These are phyloP conservation scores for Eucalyptus regnans DNA, from an alignment of 345 rosid genomes.

Conservation along the genomic window DNA sequence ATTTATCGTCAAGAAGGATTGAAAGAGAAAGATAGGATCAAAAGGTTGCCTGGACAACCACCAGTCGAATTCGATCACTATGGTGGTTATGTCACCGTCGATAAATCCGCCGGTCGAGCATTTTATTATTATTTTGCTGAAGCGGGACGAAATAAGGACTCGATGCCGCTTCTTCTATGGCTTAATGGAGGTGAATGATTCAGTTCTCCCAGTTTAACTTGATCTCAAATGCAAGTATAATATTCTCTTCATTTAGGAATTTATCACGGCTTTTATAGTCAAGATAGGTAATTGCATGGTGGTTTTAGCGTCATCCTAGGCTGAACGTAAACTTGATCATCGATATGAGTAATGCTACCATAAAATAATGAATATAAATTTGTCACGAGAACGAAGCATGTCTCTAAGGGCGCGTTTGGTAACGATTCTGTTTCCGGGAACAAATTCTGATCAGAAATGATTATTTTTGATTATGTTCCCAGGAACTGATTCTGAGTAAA, in stretches of 20 bases:
- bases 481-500: too few relatives aligned
- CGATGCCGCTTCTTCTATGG: slow-evolving; percentile 7
- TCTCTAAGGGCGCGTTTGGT: background rate
- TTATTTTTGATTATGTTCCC: too few relatives aligned
- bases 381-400: background rate
- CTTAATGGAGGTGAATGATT: slow-evolving; percentile 1
- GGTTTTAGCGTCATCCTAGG: background rate
- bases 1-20: slow-evolving; percentile 11
- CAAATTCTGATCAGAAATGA: too few relatives aligned
- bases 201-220: background rate
- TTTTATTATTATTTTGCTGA: background rate
- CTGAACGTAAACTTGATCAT: background rate
- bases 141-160: background rate
- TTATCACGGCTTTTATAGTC: background rate
- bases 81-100: background rate
- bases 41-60: slow-evolving; percentile 1
- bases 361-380: background rate
- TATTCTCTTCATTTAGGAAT: background rate
- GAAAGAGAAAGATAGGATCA: slow-evolving; percentile 33
- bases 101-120: background rate
- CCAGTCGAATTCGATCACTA: background rate
- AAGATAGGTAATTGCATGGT: background rate
- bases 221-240: background rate
- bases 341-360: background rate
- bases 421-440: too few relatives aligned